Base-by-base conservation (phyloP, 129 eudicot species). In the carrot (Daucus carota) region DNA sequence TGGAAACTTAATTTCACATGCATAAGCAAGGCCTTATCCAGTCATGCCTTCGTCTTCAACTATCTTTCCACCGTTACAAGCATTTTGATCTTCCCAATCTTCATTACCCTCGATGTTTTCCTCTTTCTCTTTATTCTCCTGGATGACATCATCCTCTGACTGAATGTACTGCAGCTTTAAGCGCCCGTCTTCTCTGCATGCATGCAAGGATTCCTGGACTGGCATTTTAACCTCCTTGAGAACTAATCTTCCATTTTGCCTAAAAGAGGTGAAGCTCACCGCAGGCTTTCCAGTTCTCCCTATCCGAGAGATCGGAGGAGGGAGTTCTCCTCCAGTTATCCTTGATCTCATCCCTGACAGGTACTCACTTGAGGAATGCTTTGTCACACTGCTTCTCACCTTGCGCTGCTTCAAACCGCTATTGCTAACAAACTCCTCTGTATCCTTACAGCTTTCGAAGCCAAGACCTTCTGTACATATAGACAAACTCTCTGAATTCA, bases 301-400 rank as follows among this genome's bases (percentile, higher is more conserved):
- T 26, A 93, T 85, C 24, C 92, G 75, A 20, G 98, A 87, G 34
- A 95, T 95, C 0, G 97, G 97, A 9, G 99, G 99, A 8, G 99
- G 99, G 71, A 95, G 83, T 46, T 77, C 81, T 71, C 79, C 79
- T 14, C 87, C 84, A 36, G 73, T 73, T 8, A 75, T 80, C 78
- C 83, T 87, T 13, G 88, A 81, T 72, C 84, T 81, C 73, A 71
- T 85, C 9, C 82, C 57, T 13, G 82, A 73, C 2, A 46, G 48
- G 31, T 45, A 50, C 45, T 78, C 85, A 0, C 69, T 7, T 12
- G 75, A 78, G 6, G 38, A 28, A 32, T 84, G 78, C 38, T 75
- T 74, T 18, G 48, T 31, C 31, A 45, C n/a, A 31, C 76, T 43
- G 5, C 16, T 72, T 71, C 72, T 78, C 50, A 1, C 54, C 69